Conservation (phyloP, 352 stramenopile species). For the Globisporangium radiosum region DNA sequence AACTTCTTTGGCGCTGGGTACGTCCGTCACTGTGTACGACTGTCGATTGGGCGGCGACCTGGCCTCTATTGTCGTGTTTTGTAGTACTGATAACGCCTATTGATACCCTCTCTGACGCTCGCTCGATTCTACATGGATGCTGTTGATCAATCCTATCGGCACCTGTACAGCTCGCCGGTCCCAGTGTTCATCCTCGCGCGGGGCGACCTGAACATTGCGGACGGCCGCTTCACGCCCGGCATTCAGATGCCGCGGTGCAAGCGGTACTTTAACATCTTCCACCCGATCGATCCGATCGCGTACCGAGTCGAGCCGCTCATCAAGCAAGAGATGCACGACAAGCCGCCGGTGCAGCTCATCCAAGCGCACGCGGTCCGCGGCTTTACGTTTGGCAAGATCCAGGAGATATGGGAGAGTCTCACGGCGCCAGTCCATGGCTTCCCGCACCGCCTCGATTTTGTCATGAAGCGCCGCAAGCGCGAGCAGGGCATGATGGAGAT, state of each 20-base stretch:
- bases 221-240: slow-evolving; percentile 67
- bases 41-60: background rate
- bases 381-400: slow-evolving; percentile 66
- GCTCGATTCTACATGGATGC: background rate
- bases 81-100: too few species aligned
- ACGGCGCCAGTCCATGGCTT: slow-evolving; percentile 72
- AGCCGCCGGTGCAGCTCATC: slow-evolving; percentile 74
- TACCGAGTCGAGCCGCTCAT: slow-evolving; percentile 89
- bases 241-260: slow-evolving; percentile 77
- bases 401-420: slow-evolving; percentile 66
- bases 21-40: slow-evolving; percentile 1
- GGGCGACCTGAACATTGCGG: slow-evolving; percentile 68
- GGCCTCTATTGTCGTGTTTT: too few species aligned
- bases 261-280: slow-evolving; percentile 90
- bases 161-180: slow-evolving; percentile 52
- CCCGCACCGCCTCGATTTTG: slow-evolving; percentile 74
- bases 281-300: slow-evolving; percentile 89
- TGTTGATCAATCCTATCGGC: background rate
- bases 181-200: slow-evolving; percentile 79
- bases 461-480: slow-evolving; percentile 62
- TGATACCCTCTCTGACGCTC: too few species aligned
- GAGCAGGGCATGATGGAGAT: slow-evolving; percentile 86
- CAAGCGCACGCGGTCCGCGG: slow-evolving; percentile 60
- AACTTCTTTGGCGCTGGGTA: slow-evolving; percentile 84
- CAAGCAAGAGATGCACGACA: slow-evolving; percentile 85